Evolutionary conservation across 306 rosid genomes (phyloP).

Genomic region (Abrus precatorius): DNA sequence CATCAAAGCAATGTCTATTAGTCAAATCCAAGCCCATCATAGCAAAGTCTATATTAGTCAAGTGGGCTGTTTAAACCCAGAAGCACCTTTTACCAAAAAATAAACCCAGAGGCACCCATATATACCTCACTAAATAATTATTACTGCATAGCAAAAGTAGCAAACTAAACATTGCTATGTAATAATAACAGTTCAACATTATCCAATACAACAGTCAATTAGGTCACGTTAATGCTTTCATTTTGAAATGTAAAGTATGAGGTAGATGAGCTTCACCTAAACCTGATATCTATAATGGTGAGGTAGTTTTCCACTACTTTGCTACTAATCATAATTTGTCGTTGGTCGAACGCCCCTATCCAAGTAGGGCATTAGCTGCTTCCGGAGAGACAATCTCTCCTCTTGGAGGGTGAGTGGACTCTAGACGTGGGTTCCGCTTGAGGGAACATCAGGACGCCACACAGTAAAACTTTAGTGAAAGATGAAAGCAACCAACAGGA

Average conservation of each 20-base stretch:
- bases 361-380: conserved; percentile 32
- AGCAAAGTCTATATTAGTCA: background rate
- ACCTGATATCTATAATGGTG: background rate
- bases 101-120: background rate
- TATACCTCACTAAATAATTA: background rate
- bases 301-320: background rate
- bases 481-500: background rate
- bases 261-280: conserved; percentile 26
- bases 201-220: background rate
- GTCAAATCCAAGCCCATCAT: background rate
- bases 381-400: conserved; percentile 7
- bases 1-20: background rate
- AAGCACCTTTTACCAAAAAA: background rate
- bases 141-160: background rate
- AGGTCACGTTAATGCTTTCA: background rate
- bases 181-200: background rate
- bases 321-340: background rate
- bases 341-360: conserved; percentile 19
- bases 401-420: conserved; percentile 17
- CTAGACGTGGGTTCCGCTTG: conserved; percentile 29
- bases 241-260: conserved; percentile 21
- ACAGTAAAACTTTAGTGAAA: background rate
- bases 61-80: background rate
- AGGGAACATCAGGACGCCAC: conserved; percentile 13
- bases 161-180: background rate